Evolutionary conservation across 306 rosid genomes (phyloP), one percentile per base, ranked within the genome.

Genomic region (Lathyrus oleraceus): DNA sequence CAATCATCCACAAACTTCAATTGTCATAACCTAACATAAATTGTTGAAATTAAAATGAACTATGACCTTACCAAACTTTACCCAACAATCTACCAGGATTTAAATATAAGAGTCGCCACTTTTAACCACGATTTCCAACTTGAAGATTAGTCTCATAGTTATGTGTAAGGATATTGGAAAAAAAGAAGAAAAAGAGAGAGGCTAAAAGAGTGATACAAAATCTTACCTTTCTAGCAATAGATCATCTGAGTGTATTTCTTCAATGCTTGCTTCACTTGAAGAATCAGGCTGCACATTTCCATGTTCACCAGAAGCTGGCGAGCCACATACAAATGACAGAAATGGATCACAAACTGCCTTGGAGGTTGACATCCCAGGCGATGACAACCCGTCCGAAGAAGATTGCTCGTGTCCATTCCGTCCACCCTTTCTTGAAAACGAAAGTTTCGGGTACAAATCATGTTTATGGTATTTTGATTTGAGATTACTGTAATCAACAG

Each of bases 261-360:
- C 85, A 27, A 71, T 53, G 64, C 78, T 79, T 30, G 59, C 61
- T 72, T 81, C 84, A 73, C 79, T 75, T 54, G 91, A 75, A 80
- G 86, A 77, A 67, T 61, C 72, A 28, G 75, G 81, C 70, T 58
- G 84, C 35, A 67, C 56, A 70, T 61, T 61, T 67, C 76, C 80
- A 25, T 71, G 53, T 57, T 70, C 70, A 42, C 65, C 59, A 8
- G 19, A 13, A 64, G 78, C 43, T 63, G 83, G 62, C 35, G 74
- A 69, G 8, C 71, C 79, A n/a, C 32, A 43, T 69, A 90, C 60
- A 71, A 87, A 90, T 20, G 91, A 79, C 47, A 90, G 53, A 77
- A 76, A 81, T 58, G 89, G 83, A 81, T 90, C 91, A 27, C 63
- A 49, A 23, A 74, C 79, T 68, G 72, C 69, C 81, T 72, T 81